Evolutionary conservation across 192 early-diverging fungal genomes (phyloP), one percentile per base, ranked within the genome.

Genomic region (Chytriomyces sp.): DNA sequence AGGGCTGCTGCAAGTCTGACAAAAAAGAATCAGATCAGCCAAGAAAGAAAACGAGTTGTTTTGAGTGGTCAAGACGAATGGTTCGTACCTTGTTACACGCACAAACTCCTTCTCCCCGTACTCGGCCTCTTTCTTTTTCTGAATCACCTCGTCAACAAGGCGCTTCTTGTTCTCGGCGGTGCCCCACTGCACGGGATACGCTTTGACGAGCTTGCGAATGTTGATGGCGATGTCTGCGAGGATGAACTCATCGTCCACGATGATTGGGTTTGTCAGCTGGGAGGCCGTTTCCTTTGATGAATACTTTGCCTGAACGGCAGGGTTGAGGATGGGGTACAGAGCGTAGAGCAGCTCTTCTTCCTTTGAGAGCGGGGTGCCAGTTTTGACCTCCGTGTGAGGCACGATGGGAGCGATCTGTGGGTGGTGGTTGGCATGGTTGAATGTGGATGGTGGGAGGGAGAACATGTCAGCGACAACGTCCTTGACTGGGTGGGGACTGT

Each of bases 161-260:
- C 18, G 13, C 18, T 26, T 13, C 28, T 78, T 64, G 7, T 20
- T 53, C 8, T 9, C 43, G 45, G 11, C 13, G 6, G 61, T 35
- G 10, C 18, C 64, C 73, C 60, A 75, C 1, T 67, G 11, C 7
- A 47, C 23, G 26, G 69, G 69, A 50, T 74, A 79, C 28, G 66
- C 43, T 13, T 64, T 18, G 7, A 72, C 69, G 13, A 79, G 72
- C 6, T 57, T 10, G 18, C 59, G 23, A 18, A 24, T 28, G 57
- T 74, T 64, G 50, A 79, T 47, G n/a, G 61, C 62, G 2, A 79
- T 6, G 26, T 79, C 78, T 2, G 66, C 69, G 8, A 79, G 78
- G 16, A 72, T 49, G 45, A 43, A 8, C 11, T 50, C 50, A 47
- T 79, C 72, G 61, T 79, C 78, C 20, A 64, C 61, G 53, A 75